These are phyloP conservation scores for Patellifolia procumbens DNA, from an alignment of 179 eudicot species.

Conservation along the genomic window DNA sequence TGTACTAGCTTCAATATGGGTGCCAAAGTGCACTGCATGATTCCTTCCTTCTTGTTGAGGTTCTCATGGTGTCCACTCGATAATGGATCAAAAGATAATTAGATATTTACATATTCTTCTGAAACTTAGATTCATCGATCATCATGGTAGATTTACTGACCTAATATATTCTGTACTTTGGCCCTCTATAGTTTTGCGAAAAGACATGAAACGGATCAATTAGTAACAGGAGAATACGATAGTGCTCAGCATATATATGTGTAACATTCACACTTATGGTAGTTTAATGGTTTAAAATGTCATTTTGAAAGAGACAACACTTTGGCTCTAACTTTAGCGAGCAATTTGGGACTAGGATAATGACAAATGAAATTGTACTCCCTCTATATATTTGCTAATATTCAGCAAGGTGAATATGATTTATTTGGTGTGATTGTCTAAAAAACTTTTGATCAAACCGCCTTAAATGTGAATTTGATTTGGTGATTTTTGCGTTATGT, in stretches of 20 bases:
- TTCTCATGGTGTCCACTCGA: constrained; percentile 22
- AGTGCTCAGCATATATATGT: background rate
- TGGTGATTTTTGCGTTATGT: too few species aligned
- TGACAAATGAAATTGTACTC: background rate
- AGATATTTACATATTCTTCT: constrained; percentile 4
- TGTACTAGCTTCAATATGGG: background rate
- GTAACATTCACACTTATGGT: constrained; percentile 11
- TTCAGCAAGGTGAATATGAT: background rate
- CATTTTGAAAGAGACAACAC: constrained; percentile 19
- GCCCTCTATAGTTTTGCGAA: background rate
- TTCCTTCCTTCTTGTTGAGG: constrained; percentile 13
- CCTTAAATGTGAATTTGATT: too few species aligned
- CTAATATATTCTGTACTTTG: constrained; percentile 19
- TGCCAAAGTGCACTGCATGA: background rate
- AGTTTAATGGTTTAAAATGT: constrained; percentile 11
- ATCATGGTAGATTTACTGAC: background rate
- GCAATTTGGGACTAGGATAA: constrained; percentile 1
- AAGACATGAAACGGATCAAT: background rate
- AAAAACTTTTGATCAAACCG: too few species aligned
- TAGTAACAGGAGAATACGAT: background rate
- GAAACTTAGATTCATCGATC: background rate
- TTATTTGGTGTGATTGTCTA: background rate
- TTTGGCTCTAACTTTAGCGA: constrained; percentile 8
- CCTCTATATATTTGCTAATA: too few species aligned
- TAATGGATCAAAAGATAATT: background rate